Percentiles rank a stretch among this genome's conserved stretches.
Evolutionary conservation across 1,284 basidiomycete genomes (phyloP).

Genomic region (Hypsizygus ulmarius): DNA sequence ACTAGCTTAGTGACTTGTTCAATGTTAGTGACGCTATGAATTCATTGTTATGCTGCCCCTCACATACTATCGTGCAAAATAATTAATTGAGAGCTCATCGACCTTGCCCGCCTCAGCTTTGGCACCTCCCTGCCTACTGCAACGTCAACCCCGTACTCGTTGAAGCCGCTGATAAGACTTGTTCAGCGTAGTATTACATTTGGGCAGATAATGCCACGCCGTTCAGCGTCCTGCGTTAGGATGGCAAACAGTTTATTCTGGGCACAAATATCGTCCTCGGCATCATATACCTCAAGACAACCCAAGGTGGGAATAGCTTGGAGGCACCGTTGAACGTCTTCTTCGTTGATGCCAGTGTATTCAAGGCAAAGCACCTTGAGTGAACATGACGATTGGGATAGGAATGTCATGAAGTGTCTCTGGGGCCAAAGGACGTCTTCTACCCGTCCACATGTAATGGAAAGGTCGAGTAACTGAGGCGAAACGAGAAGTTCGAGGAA

Average conservation of each 20-base stretch:
- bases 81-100: too few relatives aligned
- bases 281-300: constrained; percentile 21
- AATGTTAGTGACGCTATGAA: too few relatives aligned
- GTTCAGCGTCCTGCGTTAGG: constrained; percentile 9
- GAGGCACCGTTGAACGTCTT: constrained; percentile 22
- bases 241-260: constrained; percentile 17
- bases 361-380: constrained; percentile 21
- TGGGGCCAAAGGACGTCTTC: constrained; percentile 19
- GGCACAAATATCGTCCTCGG: constrained; percentile 17
- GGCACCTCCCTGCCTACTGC: constrained; percentile 5
- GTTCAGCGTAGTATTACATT: neutral
- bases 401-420: constrained; percentile 17
- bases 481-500: constrained; percentile 21
- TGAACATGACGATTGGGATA: constrained; percentile 18
- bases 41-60: neutral
- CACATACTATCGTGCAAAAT: too few relatives aligned
- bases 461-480: constrained; percentile 16
- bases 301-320: constrained; percentile 16
- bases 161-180: neutral
- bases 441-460: constrained; percentile 18
- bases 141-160: constrained; percentile 13
- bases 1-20: constrained; percentile 6
- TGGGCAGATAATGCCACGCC: neutral
- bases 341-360: constrained; percentile 22
- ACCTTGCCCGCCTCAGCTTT: too few relatives aligned